Conservation (phyloP, 768 basidiomycete species). For the Solioccasus polychromus region DNA sequence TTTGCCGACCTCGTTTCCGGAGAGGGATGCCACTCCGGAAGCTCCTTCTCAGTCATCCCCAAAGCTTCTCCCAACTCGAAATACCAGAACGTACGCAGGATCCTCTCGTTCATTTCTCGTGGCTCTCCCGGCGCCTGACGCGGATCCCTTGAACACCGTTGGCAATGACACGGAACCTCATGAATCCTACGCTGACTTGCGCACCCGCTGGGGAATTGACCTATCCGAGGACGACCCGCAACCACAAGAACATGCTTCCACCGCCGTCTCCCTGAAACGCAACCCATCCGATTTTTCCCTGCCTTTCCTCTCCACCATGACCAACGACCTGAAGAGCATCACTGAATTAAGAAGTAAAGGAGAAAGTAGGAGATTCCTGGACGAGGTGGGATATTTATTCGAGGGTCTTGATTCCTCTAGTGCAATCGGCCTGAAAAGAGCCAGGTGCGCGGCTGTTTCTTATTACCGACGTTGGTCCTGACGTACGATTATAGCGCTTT, state of each 20-base stretch:
- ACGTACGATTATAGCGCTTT: constrained; percentile 50
- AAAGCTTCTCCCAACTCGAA: constrained; percentile 26
- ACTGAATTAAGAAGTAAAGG: constrained; percentile 80
- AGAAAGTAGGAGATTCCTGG: constrained; percentile 74
- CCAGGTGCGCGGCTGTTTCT: constrained; percentile 47
- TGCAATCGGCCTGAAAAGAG: constrained; percentile 55
- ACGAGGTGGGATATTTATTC: constrained; percentile 82
- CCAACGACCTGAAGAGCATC: constrained; percentile 76
- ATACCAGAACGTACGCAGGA: constrained; percentile 69
- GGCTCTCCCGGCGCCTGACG: constrained; percentile 44
- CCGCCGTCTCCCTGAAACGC: constrained; percentile 11
- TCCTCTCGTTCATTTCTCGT: constrained; percentile 79
- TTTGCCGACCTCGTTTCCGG: constrained; percentile 14
- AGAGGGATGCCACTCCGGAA: constrained; percentile 28
- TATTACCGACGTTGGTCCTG: neutral
- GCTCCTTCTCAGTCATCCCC: constrained; percentile 26
- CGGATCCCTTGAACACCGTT: constrained; percentile 26
- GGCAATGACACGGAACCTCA: constrained; percentile 51
- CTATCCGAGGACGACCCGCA: constrained; percentile 71
- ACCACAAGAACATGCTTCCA: constrained; percentile 13
- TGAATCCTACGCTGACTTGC: constrained; percentile 76
- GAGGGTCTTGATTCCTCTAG: constrained; percentile 65
- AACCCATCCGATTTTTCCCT: constrained; percentile 34
- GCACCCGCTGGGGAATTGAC: constrained; percentile 80
- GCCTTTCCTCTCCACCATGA: constrained; percentile 51